A percentile compares a stretch with the other conserved stretches of the same genome.
Evolutionary conservation across 179 eudicot genomes (phyloP).

Genomic region (Nepenthes alata): DNA sequence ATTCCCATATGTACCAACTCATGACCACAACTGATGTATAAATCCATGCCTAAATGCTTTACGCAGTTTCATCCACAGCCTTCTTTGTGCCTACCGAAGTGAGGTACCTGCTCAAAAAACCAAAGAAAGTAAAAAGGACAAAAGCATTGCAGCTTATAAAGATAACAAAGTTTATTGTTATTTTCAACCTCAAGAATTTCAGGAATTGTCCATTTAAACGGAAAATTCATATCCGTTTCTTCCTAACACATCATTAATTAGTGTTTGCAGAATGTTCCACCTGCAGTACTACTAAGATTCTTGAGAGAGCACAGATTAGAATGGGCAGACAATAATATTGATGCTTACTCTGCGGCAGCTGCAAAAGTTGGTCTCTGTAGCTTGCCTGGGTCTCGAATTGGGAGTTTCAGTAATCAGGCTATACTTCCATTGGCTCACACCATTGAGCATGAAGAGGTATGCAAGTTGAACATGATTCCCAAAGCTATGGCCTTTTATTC

Average conservation of each 20-base stretch:
- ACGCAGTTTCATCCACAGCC: too few species aligned
- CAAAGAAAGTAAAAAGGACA: too few species aligned
- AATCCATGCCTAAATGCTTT: too few species aligned
- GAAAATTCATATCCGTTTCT: neutral
- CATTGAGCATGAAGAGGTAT: conserved; percentile 87
- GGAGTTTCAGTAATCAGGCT: conserved; percentile 69
- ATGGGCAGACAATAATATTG: conserved; percentile 85
- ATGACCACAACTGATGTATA: too few species aligned
- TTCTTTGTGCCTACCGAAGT: too few species aligned
- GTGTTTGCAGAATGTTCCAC: conserved; percentile 63
- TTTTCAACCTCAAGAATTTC: too few species aligned
- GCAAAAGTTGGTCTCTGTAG: conserved; percentile 70
- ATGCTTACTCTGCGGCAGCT: conserved; percentile 77
- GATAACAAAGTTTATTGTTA: too few species aligned
- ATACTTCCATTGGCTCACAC: conserved; percentile 91
- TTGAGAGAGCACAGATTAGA: conserved; percentile 86
- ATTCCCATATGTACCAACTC: too few species aligned
- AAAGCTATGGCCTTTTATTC: too few species aligned
- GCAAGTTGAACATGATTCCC: neutral
- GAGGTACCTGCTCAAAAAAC: too few species aligned
- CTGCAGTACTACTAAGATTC: conserved; percentile 73
- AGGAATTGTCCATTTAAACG: too few species aligned
- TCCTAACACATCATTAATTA: neutral
- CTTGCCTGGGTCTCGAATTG: conserved; percentile 55
- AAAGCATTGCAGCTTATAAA: too few species aligned